These are phyloP conservation scores for Falciphora oryzae DNA, from an alignment of 2,329 filamentous ascomycete genomes.

Conservation along the genomic window DNA sequence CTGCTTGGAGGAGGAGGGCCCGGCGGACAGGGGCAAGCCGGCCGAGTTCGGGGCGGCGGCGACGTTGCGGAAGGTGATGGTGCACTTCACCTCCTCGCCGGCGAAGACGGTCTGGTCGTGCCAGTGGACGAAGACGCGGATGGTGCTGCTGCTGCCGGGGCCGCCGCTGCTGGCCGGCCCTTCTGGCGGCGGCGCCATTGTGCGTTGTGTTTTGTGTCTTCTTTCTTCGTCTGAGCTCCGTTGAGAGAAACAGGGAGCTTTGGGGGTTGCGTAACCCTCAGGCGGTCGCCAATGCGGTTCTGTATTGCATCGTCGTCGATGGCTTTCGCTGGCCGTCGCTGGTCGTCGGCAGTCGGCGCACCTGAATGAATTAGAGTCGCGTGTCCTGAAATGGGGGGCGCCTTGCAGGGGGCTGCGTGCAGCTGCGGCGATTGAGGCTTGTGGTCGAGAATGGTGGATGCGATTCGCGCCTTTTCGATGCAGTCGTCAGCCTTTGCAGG, in stretches of 20 bases:
- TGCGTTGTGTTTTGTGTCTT: not conserved
- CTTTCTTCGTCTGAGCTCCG: not conserved
- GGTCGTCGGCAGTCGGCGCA: not conserved
- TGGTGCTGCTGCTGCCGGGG: conserved; percentile 48
- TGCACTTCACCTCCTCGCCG: conserved; percentile 92
- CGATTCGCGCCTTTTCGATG: not conserved
- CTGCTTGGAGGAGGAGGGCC: conserved; percentile 12
- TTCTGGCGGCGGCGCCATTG: conserved; percentile 42
- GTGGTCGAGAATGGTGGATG: not conserved
- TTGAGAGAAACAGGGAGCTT: not conserved
- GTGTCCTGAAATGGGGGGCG: not conserved
- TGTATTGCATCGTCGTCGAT: not conserved
- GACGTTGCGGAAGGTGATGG: conserved; percentile 92
- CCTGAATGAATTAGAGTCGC: no score
- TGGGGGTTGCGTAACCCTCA: not conserved
- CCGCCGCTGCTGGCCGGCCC: conserved; percentile 14
- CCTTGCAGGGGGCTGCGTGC: not conserved
- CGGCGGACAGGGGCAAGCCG: conserved; percentile 4
- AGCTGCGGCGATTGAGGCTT: not conserved
- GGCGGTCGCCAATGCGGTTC: not conserved
- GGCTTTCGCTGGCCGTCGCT: no score
- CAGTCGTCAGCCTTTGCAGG: no score
- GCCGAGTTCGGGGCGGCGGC: conserved; percentile 35
- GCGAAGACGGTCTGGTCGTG: conserved; percentile 92
- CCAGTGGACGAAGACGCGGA: conserved; percentile 94